A percentile compares a stretch with the other conserved stretches of the same genome.
Conservation (phyloP, 83 land plant species). For the Isoetes engelmannii region DNA sequence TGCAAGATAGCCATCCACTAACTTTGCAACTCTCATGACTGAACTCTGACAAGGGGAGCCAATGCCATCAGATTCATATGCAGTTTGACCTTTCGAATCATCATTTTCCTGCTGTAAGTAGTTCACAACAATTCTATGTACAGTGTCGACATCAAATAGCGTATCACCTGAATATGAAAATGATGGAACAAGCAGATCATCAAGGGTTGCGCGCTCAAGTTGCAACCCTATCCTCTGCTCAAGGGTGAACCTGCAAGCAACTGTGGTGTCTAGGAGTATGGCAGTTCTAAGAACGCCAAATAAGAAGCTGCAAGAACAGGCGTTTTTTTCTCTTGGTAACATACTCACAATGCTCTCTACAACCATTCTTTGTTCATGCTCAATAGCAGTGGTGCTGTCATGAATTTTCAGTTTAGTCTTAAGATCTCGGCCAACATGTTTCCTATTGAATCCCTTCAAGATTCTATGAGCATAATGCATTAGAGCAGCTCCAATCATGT, state of each 20-base stretch:
- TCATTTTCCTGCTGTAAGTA: conserved; percentile 66
- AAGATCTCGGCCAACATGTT: background rate
- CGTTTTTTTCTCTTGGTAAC: conserved; percentile 58
- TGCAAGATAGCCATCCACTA: conserved; percentile 75
- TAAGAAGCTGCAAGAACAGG: conserved; percentile 62
- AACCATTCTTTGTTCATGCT: conserved; percentile 47
- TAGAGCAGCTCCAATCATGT: conserved; percentile 47
- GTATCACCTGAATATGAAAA: conserved; percentile 53
- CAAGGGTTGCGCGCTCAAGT: conserved; percentile 63
- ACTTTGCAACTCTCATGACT: conserved; percentile 50
- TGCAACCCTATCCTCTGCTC: conserved; percentile 71
- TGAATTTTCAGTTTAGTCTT: background rate
- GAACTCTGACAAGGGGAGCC: conserved; percentile 51
- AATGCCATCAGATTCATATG: conserved; percentile 51
- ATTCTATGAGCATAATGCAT: conserved; percentile 66
- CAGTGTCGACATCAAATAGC: conserved; percentile 68
- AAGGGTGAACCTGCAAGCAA: conserved; percentile 53
- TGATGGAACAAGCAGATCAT: conserved; percentile 74
- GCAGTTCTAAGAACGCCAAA: conserved; percentile 69
- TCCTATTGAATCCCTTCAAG: conserved; percentile 52
- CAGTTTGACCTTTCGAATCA: conserved; percentile 20
- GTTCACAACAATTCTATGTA: conserved; percentile 60
- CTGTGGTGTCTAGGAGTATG: conserved; percentile 42
- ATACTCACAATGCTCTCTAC: conserved; percentile 54
- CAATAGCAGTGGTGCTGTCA: conserved; percentile 23